Percentiles rank a stretch among this genome's conserved stretches.
phyloP scores from a whole-genome alignment of 306 rosid genomes.

The Inga oerstediana region DNA sequence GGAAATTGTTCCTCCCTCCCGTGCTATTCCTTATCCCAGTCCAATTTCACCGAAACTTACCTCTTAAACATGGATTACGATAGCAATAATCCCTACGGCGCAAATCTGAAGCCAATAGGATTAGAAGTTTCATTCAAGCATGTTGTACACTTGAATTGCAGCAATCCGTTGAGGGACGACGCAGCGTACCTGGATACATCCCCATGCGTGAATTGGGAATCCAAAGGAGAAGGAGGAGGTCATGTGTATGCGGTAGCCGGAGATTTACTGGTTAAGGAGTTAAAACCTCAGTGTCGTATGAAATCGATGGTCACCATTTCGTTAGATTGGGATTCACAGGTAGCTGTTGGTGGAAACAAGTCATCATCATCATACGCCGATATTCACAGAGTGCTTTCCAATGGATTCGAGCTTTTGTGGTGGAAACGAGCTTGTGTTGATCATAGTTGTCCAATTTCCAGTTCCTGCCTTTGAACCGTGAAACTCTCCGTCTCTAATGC shows the following conservation, averaged over 20 bases:
- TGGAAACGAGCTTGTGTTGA: not conserved
- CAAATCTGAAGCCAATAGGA: not conserved
- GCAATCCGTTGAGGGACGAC: not conserved
- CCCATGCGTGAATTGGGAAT: not conserved
- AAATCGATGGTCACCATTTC: not conserved
- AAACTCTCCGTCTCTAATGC: not conserved
- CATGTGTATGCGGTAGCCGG: not conserved
- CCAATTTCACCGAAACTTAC: not conserved
- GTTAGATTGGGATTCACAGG: not conserved
- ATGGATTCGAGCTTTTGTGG: not conserved
- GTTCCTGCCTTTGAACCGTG: not conserved
- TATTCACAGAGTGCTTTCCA: not conserved
- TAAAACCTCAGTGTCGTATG: not conserved
- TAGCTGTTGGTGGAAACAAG: not conserved
- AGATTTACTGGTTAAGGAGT: not conserved
- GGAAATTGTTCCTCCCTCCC: constrained; percentile 28
- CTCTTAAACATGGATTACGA: not conserved
- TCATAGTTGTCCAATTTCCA: not conserved
- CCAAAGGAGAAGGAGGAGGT: not conserved
- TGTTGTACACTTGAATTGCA: not conserved
- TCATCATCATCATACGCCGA: not conserved
- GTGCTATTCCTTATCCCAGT: not conserved
- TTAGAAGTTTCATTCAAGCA: not conserved
- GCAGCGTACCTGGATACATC: not conserved
- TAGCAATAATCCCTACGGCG: not conserved